Evolutionary conservation across 2,329 filamentous ascomycete genomes (phyloP), one percentile per base, ranked within the genome.

Genomic region (Nannizziopsis arthrosporioides): DNA sequence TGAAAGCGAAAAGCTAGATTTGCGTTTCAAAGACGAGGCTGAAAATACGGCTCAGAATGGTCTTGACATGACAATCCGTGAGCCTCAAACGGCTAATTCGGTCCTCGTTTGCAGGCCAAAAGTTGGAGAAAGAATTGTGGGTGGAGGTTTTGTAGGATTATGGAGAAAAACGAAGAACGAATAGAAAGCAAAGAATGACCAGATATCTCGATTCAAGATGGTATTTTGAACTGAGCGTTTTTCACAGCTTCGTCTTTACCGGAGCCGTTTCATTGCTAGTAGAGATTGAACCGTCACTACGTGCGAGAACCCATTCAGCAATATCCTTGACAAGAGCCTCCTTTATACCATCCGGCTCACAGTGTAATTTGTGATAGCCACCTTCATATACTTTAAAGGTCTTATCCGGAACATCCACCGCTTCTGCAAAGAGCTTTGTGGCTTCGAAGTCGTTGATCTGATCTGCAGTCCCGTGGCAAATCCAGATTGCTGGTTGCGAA

Each of bases 381-480:
- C 84, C 88, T 27, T 84, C 78, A 62, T 92, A 94, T 15, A 72
- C 67, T 69, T 78, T 83, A 60, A 86, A 81, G 53, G 74, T 75
- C 60, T 80, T 84, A 63, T 93, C 86, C 56, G 74, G 68, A 5
- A 84, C 69, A 43, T 68, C 64, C 19, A 74, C 68, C 15, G 65
- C 59, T 17, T 81, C 75, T 51, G 80, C 77, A 65, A 84, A 85
- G 49, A 68, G 73, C 67, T 78, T 77, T 49, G 77, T 80, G 1
- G 77, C 79, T 7, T 75, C 68, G 56, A 78, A 84, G 63, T 77
- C 80, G 40, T 82, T 83, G 27, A 82, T 75, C 57, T 72, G 72
- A 63, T 95, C 89, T 2, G 61, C 72, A n/a, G 80, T 84, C 6
- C 89, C 89, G 66, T 94, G 87, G 0, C 77, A 76, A 27, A 93